Evolutionary conservation across 192 early-diverging fungal genomes (phyloP), one percentile per base, ranked within the genome.

Genomic region (Linnemannia schmuckeri): DNA sequence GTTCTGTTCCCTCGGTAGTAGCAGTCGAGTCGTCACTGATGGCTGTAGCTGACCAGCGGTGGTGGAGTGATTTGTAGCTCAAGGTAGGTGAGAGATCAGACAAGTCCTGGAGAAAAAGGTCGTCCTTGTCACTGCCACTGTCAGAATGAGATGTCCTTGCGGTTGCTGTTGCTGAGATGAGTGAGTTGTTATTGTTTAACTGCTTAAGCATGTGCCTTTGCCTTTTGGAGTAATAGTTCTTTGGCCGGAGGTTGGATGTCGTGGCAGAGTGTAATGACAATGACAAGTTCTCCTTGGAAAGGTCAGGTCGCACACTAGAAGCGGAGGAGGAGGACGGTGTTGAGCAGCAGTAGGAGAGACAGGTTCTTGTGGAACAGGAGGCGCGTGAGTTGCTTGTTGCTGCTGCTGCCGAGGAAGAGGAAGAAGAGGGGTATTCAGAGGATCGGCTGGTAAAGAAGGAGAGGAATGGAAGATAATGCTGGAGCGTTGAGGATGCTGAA

Each of bases 171-270:
- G 40, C 68, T 70, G 46, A 15, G 20, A 18, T 52, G 68, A 40
- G 37, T 38, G 49, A 73, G 73, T 33, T 74, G 73, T 12, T 49
- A 42, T 49, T 35, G 63, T 30, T 42, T 20, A 12, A 6, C 35
- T 61, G 41, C 37, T 68, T 70, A 13, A 77, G 75, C 55, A 84
- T 84, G 77, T 75, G 70, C 63, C 72, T 70, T 47, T 81, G 85
- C 17, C 85, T 79, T 52, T 77, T 85, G 49, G 85, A 81, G 35
- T 81, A 87, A 73, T 87, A 87, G 54, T 87, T 87, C 76, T 87
- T 87, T 18, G 85, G 85, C 57, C 85, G 79, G 66, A 87, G 85
- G 70, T 87, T 52, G 79, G 78, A 81, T 72, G 76, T 38, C 0
- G 70, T 30, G 18, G 78, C 24, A 20, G 81, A 41, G 13, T 46